Conservation (phyloP, 2,329 filamentous ascomycete species). For the Penicillium palitans region DNA sequence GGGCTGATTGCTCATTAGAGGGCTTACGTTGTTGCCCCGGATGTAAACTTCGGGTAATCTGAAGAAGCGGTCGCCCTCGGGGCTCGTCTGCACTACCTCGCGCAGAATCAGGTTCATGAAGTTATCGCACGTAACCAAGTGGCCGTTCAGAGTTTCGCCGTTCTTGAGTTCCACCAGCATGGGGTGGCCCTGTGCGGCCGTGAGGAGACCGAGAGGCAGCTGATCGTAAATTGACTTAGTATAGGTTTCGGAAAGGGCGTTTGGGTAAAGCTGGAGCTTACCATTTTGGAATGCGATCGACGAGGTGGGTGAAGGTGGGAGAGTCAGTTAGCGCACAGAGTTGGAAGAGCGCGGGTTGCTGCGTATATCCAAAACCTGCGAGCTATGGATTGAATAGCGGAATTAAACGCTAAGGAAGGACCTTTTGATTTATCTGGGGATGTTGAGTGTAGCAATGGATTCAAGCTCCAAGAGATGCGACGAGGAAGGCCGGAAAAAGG, state of each 20-base stretch:
- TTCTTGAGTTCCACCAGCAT: conserved; percentile 98
- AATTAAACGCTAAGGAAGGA: conserved; percentile 1
- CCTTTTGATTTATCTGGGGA: conserved; percentile 10
- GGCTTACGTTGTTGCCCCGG: conserved; percentile 88
- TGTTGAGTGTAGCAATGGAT: conserved; percentile 15
- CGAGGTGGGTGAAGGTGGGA: conserved; percentile 27
- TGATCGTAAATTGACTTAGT: conserved; percentile 29
- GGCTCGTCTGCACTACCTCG: conserved; percentile 94
- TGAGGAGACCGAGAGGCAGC: conserved; percentile 77
- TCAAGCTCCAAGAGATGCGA: conserved; percentile 27
- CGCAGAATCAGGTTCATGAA: conserved; percentile 99
- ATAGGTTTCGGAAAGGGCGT: background rate
- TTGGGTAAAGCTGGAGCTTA: conserved; percentile 11
- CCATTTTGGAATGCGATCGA: conserved; percentile 25
- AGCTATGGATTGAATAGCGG: background rate
- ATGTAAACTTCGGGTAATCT: conserved; percentile 92
- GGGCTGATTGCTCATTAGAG: background rate
- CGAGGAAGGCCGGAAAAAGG: conserved; percentile 26
- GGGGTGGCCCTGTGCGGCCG: conserved; percentile 92
- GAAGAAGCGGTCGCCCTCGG: conserved; percentile 92
- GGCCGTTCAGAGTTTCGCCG: conserved; percentile 94
- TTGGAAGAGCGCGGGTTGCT: conserved; percentile 7
- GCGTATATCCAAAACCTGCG: background rate
- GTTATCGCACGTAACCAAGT: conserved; percentile 94
- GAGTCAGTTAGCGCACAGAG: conserved; percentile 9